Percentiles rank a stretch among this genome's conserved stretches.
These are phyloP conservation scores for Clitopilus hobsonii DNA, from an alignment of 768 basidiomycete species.

Conservation along the genomic window DNA sequence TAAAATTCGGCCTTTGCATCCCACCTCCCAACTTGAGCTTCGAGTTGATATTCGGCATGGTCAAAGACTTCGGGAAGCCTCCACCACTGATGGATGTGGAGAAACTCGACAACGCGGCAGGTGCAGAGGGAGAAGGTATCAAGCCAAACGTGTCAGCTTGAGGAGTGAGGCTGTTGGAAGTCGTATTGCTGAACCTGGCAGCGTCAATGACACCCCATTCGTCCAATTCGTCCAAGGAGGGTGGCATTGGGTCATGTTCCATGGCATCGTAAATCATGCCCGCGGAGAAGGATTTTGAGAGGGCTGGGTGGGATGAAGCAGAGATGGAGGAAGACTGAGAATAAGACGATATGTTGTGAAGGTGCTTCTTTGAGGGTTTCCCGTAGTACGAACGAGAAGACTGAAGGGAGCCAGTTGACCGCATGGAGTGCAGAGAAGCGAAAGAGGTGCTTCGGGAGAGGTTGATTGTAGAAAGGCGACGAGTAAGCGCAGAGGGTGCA, in stretches of 20 bases:
- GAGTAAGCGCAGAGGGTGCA: slow-evolving; percentile 62
- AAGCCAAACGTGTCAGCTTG: not conserved
- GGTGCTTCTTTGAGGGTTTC: slow-evolving; percentile 18
- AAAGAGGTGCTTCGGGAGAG: slow-evolving; percentile 42
- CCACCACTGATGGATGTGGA: no score
- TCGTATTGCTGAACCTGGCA: not conserved
- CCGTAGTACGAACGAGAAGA: slow-evolving; percentile 25
- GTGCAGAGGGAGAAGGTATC: not conserved
- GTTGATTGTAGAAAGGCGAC: slow-evolving; percentile 54
- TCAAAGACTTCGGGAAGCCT: not conserved
- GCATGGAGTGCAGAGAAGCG: slow-evolving; percentile 31
- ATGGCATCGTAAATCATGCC: not conserved
- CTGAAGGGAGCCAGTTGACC: slow-evolving; percentile 5
- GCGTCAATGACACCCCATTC: slow-evolving; percentile 1
- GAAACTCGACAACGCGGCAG: no score
- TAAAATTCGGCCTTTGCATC: not conserved
- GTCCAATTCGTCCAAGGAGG: not conserved
- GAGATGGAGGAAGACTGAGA: not conserved
- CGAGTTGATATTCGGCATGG: not conserved
- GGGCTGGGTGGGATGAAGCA: not conserved
- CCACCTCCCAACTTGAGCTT: not conserved
- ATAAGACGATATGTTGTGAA: not conserved
- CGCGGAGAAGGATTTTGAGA: not conserved
- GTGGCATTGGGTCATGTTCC: not conserved
- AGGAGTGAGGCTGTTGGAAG: not conserved